Evolutionary conservation across 208 protist genomes (phyloP), one percentile per base, ranked within the genome.

Genomic region (Leishmania guyanensis): DNA sequence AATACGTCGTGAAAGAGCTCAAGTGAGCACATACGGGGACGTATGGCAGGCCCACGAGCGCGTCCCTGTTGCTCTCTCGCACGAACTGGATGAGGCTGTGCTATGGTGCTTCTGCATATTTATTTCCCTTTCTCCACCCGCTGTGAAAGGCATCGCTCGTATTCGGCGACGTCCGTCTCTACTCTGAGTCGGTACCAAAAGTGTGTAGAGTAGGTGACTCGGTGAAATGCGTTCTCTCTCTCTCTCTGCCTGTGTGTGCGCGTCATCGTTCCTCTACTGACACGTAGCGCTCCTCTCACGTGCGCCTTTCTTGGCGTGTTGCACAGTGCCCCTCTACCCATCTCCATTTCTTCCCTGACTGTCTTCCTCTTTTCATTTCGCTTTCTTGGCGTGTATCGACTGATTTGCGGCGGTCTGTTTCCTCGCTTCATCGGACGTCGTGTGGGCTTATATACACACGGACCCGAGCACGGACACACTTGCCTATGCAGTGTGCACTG

Each of bases 71-170:
- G 20, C 17, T 58, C 20, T 33, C 58, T 12, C 29, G 26, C 26
- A 64, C 58, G 26, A n/a, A 29, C 58, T 33, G 43, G 43, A 46
- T 46, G 4, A 46, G 43, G 43, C 43, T 46, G 43, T 75, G 53
- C 12, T 65, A 46, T 62, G 62, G 50, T 81, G 6, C 17, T 50
- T 60, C 29, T 46, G 29, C 50, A 29, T 58, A 20, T 60, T 75
- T 17, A n/a, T 26, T 39, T 75, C 43, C 75, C 66, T 58, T 48
- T 75, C 10, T 73, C 39, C 70, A 33, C 68, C n/a, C 50, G 62
- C 16, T 64, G 4, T 68, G 62, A 36, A 68, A 12, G 29, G 14
- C 29, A 14, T 26, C 3, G 62, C 29, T 68, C 26, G 62, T 39
- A 3, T 14, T 20, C 26, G 29, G 29, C 26, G 62, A 8, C 29